Evolutionary conservation across 2,329 filamentous ascomycete species (phyloP), one percentile per base, ranked within the genome.

Genomic region (Alternaria conjuncta): DNA sequence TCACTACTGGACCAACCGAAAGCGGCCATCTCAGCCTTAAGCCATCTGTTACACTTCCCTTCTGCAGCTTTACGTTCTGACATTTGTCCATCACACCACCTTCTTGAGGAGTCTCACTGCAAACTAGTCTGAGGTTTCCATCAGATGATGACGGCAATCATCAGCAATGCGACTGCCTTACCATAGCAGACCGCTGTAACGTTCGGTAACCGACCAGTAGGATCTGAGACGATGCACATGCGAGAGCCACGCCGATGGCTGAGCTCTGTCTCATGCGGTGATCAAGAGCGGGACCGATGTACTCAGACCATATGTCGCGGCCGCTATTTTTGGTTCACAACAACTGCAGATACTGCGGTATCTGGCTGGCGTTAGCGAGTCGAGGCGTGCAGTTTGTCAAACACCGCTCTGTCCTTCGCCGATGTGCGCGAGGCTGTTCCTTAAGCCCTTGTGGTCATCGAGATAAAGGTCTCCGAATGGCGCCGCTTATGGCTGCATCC

Each of bases 241-340:
- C 20, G 21, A 23, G 20, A 46, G 44, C 44, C 13, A 21, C 21
- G 20, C 13, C 44, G 21, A 46, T 23, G 44, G 44, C 44, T 46
- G 44, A 46, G 21, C 44, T 25, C 44, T 25, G 20, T 46, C 21
- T 46, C 44, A 23, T 25, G 44, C 21, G 21, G 44, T 46, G 13
- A 23, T 23, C 44, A 46, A 46, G 44, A 46, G 44, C 20, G 44
- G 44, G 44, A 25, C 13, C 20, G 44, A 25, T 46, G 12, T 15
- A 21, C 44, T 46, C 44, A 46, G 21, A 46, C 20, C 12, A 46
- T 23, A 15, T 46, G 44, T 23, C 44, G 44, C 44, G 4, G 5
- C 20, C 44, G 12, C 21, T 46, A 46, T 46, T 46, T 51, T 51
- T 65, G 84, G 20, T 23, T 46, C 6, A 2, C 21, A 46, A 8